Evolutionary conservation across 73 alveolate species (phyloP).

Genomic region (Tetrahymena borealis): DNA sequence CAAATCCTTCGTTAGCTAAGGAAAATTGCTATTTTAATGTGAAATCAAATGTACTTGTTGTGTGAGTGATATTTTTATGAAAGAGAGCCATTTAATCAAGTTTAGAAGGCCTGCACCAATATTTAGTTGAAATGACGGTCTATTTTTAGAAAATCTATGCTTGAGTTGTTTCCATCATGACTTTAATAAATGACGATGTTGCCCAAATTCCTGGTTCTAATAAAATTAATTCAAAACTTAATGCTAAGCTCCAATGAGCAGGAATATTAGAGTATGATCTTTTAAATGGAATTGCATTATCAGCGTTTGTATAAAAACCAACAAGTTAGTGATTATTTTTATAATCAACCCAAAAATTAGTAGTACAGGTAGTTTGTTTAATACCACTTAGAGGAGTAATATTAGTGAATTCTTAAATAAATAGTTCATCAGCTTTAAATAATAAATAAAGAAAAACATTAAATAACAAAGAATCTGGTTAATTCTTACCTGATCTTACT

Average conservation of each 20-base stretch:
- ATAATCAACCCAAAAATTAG: background rate
- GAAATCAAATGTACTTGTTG: background rate
- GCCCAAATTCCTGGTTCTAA: background rate
- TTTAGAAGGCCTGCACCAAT: background rate
- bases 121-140: background rate
- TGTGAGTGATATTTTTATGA: background rate
- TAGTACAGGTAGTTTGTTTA: background rate
- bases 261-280: background rate
- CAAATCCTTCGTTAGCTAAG: background rate
- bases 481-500: no score
- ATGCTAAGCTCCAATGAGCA: background rate
- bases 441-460: background rate
- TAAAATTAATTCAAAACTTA: background rate
- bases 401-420: background rate
- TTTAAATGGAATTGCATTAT: background rate
- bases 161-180: background rate
- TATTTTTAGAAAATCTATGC: no score
- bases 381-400: background rate
- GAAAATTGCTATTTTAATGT: no score
- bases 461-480: no score
- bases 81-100: background rate
- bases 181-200: no score
- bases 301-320: background rate
- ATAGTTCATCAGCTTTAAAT: background rate
- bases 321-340: no score